Evolutionary conservation across 2,329 filamentous ascomycete species (phyloP).

Genomic region (Penicillium sp.): DNA sequence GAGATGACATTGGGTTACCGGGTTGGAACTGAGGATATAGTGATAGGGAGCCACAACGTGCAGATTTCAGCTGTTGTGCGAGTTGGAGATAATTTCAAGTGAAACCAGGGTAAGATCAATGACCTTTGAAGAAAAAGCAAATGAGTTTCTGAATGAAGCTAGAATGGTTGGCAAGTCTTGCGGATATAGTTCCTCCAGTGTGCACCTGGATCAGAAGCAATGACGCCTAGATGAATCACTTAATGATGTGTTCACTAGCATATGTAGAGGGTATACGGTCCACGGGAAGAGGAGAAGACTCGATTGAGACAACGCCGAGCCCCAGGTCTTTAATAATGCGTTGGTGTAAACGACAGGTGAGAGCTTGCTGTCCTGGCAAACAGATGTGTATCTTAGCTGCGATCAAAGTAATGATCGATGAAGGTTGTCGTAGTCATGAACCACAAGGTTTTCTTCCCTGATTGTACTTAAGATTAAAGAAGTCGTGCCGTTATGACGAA

Average conservation of each 20-base stretch:
- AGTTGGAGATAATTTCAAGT: neutral
- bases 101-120: neutral
- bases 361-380: neutral
- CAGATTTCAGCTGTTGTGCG: no score
- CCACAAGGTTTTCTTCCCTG: no score
- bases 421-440: neutral
- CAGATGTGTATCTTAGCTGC: no score
- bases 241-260: neutral
- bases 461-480: no score
- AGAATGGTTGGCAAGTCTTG: neutral
- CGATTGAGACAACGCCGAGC: neutral
- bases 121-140: neutral
- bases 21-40: neutral
- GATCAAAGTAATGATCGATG: neutral
- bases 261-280: neutral
- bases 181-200: neutral
- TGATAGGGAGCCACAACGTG: neutral
- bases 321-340: neutral
- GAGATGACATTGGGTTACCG: no score
- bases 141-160: no score
- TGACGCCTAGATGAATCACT: neutral
- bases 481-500: no score
- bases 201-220: neutral
- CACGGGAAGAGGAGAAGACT: fast-evolving
- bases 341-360: neutral